Percentiles rank a stretch among this genome's conserved stretches.
Conservation (phyloP, 108 stramenopile species). For the Mayamaea pseudoterrestris region DNA sequence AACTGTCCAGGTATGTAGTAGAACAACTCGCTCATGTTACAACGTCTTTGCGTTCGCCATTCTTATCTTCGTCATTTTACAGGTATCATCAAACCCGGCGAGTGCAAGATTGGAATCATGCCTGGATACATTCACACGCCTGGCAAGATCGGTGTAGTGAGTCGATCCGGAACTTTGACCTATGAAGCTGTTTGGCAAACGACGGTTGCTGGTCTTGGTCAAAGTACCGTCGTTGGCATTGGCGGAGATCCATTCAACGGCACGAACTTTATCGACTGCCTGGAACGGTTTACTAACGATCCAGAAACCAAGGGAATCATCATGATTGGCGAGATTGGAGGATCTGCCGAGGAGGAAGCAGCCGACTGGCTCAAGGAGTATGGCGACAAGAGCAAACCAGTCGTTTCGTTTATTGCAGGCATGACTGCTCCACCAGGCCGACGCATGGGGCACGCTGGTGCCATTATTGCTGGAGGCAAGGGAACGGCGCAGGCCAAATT, state of each 20-base stretch:
- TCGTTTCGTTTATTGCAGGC: slow-evolving; percentile 99
- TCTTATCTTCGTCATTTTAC: too few relatives aligned
- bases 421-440: slow-evolving; percentile 97
- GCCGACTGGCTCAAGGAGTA: slow-evolving; percentile 94
- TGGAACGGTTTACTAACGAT: slow-evolving; percentile 95
- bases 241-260: slow-evolving; percentile 99
- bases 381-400: slow-evolving; percentile 96
- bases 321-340: slow-evolving; percentile 99
- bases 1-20: slow-evolving; percentile 99
- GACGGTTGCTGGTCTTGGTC: slow-evolving; percentile 90
- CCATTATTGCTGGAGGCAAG: slow-evolving; percentile 96
- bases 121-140: slow-evolving; percentile 96
- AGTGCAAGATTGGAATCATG: slow-evolving; percentile 99
- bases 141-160: slow-evolving; percentile 97
- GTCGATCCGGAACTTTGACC: slow-evolving; percentile 91
- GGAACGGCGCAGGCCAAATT: slow-evolving; percentile 95
- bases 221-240: slow-evolving; percentile 96
- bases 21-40: too few relatives aligned
- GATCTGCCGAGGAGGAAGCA: slow-evolving; percentile 94
- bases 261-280: slow-evolving; percentile 97
- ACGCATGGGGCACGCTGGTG: slow-evolving; percentile 99
- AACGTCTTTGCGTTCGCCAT: too few relatives aligned
- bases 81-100: slow-evolving; percentile 98
- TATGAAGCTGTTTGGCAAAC: slow-evolving; percentile 99
- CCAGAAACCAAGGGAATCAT: slow-evolving; percentile 97